phyloP scores from a whole-genome alignment of 495 filamentous ascomycete species.

The Lineolata rhizophorae region DNA sequence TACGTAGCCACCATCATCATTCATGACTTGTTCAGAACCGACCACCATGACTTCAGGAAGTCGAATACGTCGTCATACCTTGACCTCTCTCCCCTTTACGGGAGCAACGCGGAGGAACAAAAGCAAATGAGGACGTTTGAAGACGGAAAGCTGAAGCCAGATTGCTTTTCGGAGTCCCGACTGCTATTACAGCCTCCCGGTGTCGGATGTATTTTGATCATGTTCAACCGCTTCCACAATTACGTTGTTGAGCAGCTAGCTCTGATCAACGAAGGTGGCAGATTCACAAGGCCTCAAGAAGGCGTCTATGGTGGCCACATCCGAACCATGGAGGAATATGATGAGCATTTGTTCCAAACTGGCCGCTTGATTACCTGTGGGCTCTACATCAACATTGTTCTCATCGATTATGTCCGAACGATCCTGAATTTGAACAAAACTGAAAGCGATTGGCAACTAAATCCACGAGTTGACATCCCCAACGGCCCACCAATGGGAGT shows the following conservation, averaged over 20 bases:
- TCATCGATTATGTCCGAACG: constrained; percentile 22
- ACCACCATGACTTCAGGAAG: constrained; percentile 29
- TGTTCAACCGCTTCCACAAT: constrained; percentile 35
- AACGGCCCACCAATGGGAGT: constrained; percentile 10
- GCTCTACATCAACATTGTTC: constrained; percentile 21
- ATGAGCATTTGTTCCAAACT: constrained; percentile 21
- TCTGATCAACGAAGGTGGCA: constrained; percentile 34
- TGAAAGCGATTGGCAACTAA: constrained; percentile 18
- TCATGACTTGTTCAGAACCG: constrained; percentile 49
- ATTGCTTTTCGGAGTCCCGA: constrained; percentile 58
- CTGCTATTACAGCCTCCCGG: constrained; percentile 68
- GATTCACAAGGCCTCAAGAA: constrained; percentile 25
- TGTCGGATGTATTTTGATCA: constrained; percentile 45
- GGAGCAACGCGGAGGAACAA: constrained; percentile 58
- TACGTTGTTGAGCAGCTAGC: constrained; percentile 29
- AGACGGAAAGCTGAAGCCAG: constrained; percentile 67
- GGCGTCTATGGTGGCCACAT: neutral
- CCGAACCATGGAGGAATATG: constrained; percentile 8
- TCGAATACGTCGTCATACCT: constrained; percentile 67
- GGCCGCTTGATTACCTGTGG: constrained; percentile 20
- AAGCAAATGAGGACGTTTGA: constrained; percentile 53
- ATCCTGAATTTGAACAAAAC: constrained; percentile 21
- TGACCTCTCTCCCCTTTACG: constrained; percentile 70
- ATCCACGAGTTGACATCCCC: constrained; percentile 20
- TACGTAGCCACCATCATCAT: constrained; percentile 82